Evolutionary conservation across 2,329 filamentous ascomycete genomes (phyloP).

Genomic region (Aureobasidium melanogenum): DNA sequence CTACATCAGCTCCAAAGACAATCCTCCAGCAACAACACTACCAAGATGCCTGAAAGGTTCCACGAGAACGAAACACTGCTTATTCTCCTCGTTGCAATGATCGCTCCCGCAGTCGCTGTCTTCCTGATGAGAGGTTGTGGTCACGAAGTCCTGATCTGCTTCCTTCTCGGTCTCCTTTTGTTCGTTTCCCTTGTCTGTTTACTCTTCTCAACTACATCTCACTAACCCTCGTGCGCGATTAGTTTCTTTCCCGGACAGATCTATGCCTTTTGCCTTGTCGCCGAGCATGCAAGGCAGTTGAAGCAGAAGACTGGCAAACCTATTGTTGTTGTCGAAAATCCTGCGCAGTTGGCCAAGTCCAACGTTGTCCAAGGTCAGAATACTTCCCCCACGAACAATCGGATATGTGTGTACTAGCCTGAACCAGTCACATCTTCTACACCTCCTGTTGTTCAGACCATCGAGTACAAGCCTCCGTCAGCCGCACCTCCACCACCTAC

Average conservation of each 20-base stretch:
- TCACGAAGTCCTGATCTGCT: background rate
- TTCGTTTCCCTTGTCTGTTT: slow-evolving; percentile 23
- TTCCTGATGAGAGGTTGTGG: background rate
- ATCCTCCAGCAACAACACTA: background rate
- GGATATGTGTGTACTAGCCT: too few relatives aligned
- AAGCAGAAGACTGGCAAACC: background rate
- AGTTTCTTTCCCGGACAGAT: background rate
- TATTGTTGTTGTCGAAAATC: background rate
- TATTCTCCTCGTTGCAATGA: background rate
- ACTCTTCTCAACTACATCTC: slow-evolving; percentile 38
- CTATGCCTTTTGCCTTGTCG: background rate
- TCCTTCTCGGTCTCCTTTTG: background rate
- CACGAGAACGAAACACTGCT: background rate
- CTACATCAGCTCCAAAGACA: background rate
- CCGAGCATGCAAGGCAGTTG: background rate
- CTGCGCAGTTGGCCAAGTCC: background rate
- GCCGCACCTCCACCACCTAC: background rate
- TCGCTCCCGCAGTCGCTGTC: background rate
- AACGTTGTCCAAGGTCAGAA: background rate
- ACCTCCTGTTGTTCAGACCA: background rate
- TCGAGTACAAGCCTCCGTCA: background rate
- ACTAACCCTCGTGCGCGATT: slow-evolving; percentile 26
- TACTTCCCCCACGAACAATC: too few relatives aligned
- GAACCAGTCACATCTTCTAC: background rate
- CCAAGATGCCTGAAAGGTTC: background rate